phyloP scores from a whole-genome alignment of 1,139 yeast genomes.

The Kurtzmaniella quercitrusa region DNA sequence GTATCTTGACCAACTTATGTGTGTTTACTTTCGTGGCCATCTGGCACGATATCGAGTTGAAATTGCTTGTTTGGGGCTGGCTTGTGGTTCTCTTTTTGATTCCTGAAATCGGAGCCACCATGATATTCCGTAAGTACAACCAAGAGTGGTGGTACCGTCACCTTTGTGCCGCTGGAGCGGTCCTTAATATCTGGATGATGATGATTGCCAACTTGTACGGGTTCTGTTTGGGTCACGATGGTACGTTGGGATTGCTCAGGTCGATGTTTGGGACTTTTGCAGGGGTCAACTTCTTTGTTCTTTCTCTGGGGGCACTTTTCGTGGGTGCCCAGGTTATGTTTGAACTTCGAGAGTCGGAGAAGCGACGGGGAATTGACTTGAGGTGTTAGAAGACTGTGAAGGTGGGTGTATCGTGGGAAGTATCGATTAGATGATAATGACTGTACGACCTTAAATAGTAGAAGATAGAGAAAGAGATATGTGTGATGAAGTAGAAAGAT shows the following conservation, averaged over 20 bases:
- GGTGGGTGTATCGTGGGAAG: neutral
- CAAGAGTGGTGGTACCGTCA: constrained; percentile 72
- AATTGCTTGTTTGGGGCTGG: constrained; percentile 94
- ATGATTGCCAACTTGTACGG: constrained; percentile 95
- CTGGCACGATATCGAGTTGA: constrained; percentile 96
- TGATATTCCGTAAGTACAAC: constrained; percentile 36
- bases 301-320: constrained; percentile 65
- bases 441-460: too few species aligned
- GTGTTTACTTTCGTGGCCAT: constrained; percentile 97
- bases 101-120: constrained; percentile 79
- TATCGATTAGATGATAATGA: too few species aligned
- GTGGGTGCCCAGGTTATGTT: constrained; percentile 93
- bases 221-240: constrained; percentile 88
- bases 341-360: constrained; percentile 83
- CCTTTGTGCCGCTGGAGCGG: constrained; percentile 83
- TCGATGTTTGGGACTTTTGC: constrained; percentile 69
- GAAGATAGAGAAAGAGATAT: too few species aligned
- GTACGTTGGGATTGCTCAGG: constrained; percentile 58
- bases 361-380: constrained; percentile 74
- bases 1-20: constrained; percentile 70
- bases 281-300: constrained; percentile 64
- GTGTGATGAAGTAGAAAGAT: neutral
- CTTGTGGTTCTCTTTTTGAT: constrained; percentile 76
- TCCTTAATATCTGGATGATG: constrained; percentile 93
- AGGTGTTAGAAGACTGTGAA: constrained; percentile 51